A percentile compares a stretch with the other conserved stretches of the same genome.
phyloP scores from a whole-genome alignment of 1,284 basidiomycete species.

The Naganishia liquefaciens region DNA sequence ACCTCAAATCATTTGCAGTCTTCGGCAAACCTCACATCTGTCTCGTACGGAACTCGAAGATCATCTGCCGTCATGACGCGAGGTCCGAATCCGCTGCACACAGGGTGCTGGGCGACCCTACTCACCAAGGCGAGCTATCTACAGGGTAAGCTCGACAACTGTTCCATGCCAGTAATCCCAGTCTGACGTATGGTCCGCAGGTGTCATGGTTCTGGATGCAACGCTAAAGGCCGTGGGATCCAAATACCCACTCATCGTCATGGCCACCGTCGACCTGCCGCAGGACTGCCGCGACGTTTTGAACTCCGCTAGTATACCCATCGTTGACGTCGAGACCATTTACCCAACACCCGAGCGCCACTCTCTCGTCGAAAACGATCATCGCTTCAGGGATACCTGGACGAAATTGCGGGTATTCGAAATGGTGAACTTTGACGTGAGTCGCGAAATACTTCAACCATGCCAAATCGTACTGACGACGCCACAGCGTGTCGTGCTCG shows the following conservation, averaged over 20 bases:
- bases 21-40: neutral
- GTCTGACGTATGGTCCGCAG: slow-evolving; percentile 35
- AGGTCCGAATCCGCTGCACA: neutral
- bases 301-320: slow-evolving; percentile 59
- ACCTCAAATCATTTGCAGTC: neutral
- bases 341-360: slow-evolving; percentile 61
- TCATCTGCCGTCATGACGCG: slow-evolving; percentile 2
- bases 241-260: slow-evolving; percentile 76
- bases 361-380: slow-evolving; percentile 59
- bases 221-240: slow-evolving; percentile 66
- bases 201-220: slow-evolving; percentile 67
- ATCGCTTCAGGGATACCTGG: slow-evolving; percentile 81
- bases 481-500: slow-evolving; percentile 70
- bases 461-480: slow-evolving; percentile 1
- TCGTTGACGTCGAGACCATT: slow-evolving; percentile 65
- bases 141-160: slow-evolving; percentile 41
- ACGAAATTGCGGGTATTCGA: slow-evolving; percentile 82
- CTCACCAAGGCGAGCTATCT: slow-evolving; percentile 70
- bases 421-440: slow-evolving; percentile 71
- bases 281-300: slow-evolving; percentile 62
- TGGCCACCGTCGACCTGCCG: slow-evolving; percentile 69
- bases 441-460: slow-evolving; percentile 35
- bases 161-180: neutral
- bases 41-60: slow-evolving; percentile 2
- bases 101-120: slow-evolving; percentile 63